Evolutionary conservation across 305 asterid species (phyloP).

Genomic region (Andrographis paniculata): DNA sequence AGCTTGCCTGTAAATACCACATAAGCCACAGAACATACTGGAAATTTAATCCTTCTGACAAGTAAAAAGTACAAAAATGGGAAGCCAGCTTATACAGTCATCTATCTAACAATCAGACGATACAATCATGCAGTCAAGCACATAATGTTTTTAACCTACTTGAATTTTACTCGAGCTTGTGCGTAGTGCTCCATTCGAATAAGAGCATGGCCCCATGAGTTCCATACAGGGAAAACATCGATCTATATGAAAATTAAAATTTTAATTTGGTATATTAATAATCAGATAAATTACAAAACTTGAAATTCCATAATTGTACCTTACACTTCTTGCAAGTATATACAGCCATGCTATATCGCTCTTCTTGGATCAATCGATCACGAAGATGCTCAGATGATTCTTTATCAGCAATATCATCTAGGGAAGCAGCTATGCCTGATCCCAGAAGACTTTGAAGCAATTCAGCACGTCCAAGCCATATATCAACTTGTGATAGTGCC

Average conservation of each 20-base stretch:
- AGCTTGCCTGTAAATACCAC: constrained; percentile 76
- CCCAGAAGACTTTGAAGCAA: constrained; percentile 95
- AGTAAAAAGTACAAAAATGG: too few species aligned
- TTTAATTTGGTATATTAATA: constrained; percentile 12
- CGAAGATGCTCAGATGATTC: constrained; percentile 90
- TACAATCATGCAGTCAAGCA: constrained; percentile 14
- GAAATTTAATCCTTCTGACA: too few species aligned
- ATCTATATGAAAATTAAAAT: constrained; percentile 41
- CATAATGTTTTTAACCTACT: constrained; percentile 35
- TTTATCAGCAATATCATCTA: constrained; percentile 93
- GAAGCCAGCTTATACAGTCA: too few species aligned
- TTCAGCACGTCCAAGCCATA: constrained; percentile 94
- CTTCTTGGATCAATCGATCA: constrained; percentile 85
- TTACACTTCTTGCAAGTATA: constrained; percentile 98
- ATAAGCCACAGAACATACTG: constrained; percentile 20
- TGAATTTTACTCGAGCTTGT: constrained; percentile 97
- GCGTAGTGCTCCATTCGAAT: constrained; percentile 93
- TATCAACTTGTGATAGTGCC: constrained; percentile 71
- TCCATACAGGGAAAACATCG: constrained; percentile 94
- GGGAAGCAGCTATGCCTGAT: constrained; percentile 94
- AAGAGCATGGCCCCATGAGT: constrained; percentile 96
- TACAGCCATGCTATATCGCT: constrained; percentile 96
- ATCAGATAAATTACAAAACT: constrained; percentile 3
- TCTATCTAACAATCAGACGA: constrained; percentile 8
- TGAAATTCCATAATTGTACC: constrained; percentile 31